Evolutionary conservation across 129 eudicot species (phyloP), one percentile per base, ranked within the genome.

Genomic region (Artemisia argyi): DNA sequence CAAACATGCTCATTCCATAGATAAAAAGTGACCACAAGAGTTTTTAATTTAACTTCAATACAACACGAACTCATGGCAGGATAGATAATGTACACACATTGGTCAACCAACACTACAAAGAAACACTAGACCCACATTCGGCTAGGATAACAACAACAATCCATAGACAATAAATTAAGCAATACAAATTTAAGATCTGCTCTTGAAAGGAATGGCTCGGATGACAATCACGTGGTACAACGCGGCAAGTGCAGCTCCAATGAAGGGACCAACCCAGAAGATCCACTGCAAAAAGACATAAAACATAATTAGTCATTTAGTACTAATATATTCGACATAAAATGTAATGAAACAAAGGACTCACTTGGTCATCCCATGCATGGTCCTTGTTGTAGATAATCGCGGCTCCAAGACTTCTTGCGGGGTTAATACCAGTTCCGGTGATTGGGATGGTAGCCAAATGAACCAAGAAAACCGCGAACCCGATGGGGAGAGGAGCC

Each of bases 401-500:
- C 55, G 96, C 90, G 50, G 96, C 97, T 68, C 97, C 97, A 11
- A 91, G 92, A 86, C 97, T 91, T 81, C 97, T 82, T 3, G 97
- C 97, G 10, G 97, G 97, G 87, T 90, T 90, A 64, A 90, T 90
- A 28, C 96, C 91, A 5, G 96, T 87, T 53, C 97, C 97, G 16
- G 97, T 91, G 68, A 91, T 87, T 68, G 97, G 97, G 72, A 91
- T 91, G 77, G 97, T 91, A 74, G 96, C 97, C 91, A 91, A 82
- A 66, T 91, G 97, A 49, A 91, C 97, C 85, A 91, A 78, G 78
- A 91, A 91, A 55, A 91, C 97, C 0, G 97, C 97, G 20, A 91
- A 91, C 51, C 97, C 97, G 18, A 91, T 91, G 7, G 97, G 97
- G 39, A 91, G 87, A 65, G 97, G 97, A 24, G 97, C 97, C 93